Base-by-base conservation (phyloP, 2,329 filamentous ascomycete species). In the Epichloe elymi region DNA sequence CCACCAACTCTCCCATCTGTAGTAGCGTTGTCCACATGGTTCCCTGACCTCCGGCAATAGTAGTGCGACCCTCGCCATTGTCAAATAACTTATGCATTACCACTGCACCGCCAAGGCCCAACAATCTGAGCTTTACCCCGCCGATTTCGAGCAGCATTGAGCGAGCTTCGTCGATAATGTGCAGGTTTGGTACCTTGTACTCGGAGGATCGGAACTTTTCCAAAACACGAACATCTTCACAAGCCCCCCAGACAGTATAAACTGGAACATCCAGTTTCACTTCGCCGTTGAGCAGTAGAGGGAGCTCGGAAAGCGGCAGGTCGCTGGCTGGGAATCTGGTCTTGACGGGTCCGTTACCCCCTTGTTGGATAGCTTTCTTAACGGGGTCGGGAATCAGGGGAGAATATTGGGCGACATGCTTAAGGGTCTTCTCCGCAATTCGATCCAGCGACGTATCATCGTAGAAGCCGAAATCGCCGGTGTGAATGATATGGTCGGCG, bases 61-160 rank as follows among this genome's bases (percentile, higher is more conserved):
- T 98, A 48, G 93, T 98, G 68, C 91, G 84, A 54, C 93, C 93
- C 65, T 98, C 93, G 50, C 93, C 93, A 59, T 98, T 98, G 68
- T 98, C 93, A 63, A 98, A 98, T 17, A 98, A 80, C 76, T 98
- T 98, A 77, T 98, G 93, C 89, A 98, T 98, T 54, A 98, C 93
- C 5, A 98, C 91, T 6, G 93, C 93, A 61, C 93, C 93, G 57
- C 93, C 93, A 36, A 98, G 77, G 55, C 93, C 93, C 33, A 98
- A 80, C 47, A 98, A 78, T 62, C 93, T 86, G 57, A 98, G 81
- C 78, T 97, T 97, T 51, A 98, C 88, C 52, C 93, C 93, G 51
- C 91, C 93, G 54, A 97, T 77, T 70, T 98, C 93, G 52, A 98
- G 78, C 59, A 98, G 75, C 75, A 95, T 87, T 38, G 93, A 97